These are phyloP conservation scores for Lipomyces oligophaga DNA, from an alignment of 805 yeast species.

Conservation along the genomic window DNA sequence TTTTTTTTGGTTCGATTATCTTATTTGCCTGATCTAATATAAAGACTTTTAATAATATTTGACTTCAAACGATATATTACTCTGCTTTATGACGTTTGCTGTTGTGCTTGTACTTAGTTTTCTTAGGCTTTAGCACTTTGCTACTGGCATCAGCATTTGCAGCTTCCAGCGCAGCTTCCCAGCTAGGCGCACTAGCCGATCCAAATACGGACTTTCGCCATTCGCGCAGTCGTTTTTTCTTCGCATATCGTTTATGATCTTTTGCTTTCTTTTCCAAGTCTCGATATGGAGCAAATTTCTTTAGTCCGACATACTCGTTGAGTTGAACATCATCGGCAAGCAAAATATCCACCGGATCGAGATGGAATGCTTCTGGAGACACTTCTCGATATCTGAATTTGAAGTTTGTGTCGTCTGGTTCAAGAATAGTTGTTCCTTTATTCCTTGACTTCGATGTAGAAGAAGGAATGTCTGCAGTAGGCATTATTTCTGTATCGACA, in stretches of 20 bases:
- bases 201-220: slow-evolving; percentile 87
- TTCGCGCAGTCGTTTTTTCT: slow-evolving; percentile 74
- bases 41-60: no score
- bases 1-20: not conserved
- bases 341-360: slow-evolving; percentile 78
- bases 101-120: not conserved
- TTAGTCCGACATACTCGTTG: slow-evolving; percentile 80
- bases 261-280: slow-evolving; percentile 64
- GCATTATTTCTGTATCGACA: slow-evolving; percentile 67
- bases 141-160: no score
- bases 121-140: no score
- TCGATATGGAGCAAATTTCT: slow-evolving; percentile 91
- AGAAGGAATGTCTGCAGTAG: slow-evolving; percentile 28
- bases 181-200: slow-evolving; percentile 45
- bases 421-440: not conserved
- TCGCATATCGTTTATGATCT: slow-evolving; percentile 80
- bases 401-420: slow-evolving; percentile 12
- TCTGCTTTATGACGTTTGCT: not conserved
- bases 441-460: not conserved
- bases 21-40: not conserved
- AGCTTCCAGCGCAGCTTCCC: no score
- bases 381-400: slow-evolving; percentile 85
- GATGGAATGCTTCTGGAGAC: slow-evolving; percentile 89
- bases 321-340: slow-evolving; percentile 83
- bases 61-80: no score